Base-by-base conservation (phyloP, 352 stramenopile species). In the Pythium plurisporium region DNA sequence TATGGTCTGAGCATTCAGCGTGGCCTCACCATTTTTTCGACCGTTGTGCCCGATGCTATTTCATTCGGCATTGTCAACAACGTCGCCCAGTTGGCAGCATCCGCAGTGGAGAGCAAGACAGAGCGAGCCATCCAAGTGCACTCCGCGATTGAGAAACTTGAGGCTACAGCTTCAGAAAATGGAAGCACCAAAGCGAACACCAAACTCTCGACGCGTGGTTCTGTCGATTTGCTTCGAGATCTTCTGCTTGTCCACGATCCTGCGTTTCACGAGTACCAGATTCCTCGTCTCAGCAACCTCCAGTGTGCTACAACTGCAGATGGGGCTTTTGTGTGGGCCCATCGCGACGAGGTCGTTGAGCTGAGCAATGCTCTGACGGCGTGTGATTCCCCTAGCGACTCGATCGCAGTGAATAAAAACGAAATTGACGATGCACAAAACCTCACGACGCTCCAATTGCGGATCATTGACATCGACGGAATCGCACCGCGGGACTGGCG, bases 11-110 rank as follows among this genome's bases (percentile, higher is more conserved):
- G 2, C 15, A 42, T 50, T 8, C 30, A 54, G n/a, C 23, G 10
- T 20, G 46, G 46, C 7, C 33, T 54, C n/a, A 43, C 46, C 4
- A 54, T 54, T 30, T 30, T 40, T 9, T 25, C 46, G 15, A 54
- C 17, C 15, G 46, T 54, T 7, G 15, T 54, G 5, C 43, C 43
- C 7, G 43, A 50, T 12, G 26, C 26, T 10, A 10, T 50, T 12
- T 50, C 43, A 20, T 12, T 50, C 11, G 43, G 43, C 2, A 36
- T 50, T 5, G 4, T 50, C 2, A 22, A 37, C 15, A 50, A 50
- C 14, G 17, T 42, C 15, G 36, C 15, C 36, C 36, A n/a, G 6
- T 42, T 42, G 22, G 36, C 41, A 8, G 7, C 20, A 12, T 48
- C 41, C 6, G 6, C 10, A 23, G 4, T 42, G 5, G 36, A 42